A percentile compares a stretch with the other conserved stretches of the same genome.
These are phyloP conservation scores for Malassezia brasiliensis DNA, from an alignment of 1,284 basidiomycete species.

Conservation along the genomic window DNA sequence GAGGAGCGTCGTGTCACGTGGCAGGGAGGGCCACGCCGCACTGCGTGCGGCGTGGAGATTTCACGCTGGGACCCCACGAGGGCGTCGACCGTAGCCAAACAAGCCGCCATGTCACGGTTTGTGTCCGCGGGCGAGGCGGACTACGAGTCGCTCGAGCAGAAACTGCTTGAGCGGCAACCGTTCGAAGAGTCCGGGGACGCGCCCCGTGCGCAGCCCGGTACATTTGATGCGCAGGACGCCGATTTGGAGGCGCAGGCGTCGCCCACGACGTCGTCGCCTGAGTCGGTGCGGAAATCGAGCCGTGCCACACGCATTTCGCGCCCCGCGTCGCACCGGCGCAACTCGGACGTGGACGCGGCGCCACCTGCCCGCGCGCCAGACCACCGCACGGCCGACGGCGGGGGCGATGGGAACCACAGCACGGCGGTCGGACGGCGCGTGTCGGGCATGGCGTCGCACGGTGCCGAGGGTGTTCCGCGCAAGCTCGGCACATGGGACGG, in stretches of 20 bases:
- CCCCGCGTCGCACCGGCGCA: conserved; percentile 1
- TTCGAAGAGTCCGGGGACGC: conserved; percentile 16
- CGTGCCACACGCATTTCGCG: neutral
- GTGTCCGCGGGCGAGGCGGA: conserved; percentile 35
- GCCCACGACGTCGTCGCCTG: conserved; percentile 5
- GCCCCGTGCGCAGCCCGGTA: conserved; percentile 5
- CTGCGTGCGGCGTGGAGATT: too few relatives aligned
- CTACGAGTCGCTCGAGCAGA: conserved; percentile 36
- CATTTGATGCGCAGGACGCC: neutral
- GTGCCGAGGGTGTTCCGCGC: conserved; percentile 16
- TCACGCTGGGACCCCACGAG: too few relatives aligned
- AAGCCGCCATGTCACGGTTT: conserved; percentile 37
- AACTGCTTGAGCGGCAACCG: conserved; percentile 27
- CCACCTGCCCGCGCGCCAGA: too few relatives aligned
- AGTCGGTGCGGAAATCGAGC: neutral
- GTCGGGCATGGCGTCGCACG: neutral
- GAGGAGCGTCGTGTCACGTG: neutral
- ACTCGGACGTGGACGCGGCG: conserved; percentile 6
- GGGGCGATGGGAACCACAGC: neutral
- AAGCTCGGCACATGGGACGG: conserved; percentile 47
- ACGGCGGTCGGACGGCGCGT: neutral
- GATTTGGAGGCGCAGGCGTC: conserved; percentile 1
- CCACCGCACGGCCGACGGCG: neutral
- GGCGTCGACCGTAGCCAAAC: too few relatives aligned
- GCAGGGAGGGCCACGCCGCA: neutral